Evolutionary conservation across 169 alveolate species (phyloP).

Genomic region (Babesia bigemina): DNA sequence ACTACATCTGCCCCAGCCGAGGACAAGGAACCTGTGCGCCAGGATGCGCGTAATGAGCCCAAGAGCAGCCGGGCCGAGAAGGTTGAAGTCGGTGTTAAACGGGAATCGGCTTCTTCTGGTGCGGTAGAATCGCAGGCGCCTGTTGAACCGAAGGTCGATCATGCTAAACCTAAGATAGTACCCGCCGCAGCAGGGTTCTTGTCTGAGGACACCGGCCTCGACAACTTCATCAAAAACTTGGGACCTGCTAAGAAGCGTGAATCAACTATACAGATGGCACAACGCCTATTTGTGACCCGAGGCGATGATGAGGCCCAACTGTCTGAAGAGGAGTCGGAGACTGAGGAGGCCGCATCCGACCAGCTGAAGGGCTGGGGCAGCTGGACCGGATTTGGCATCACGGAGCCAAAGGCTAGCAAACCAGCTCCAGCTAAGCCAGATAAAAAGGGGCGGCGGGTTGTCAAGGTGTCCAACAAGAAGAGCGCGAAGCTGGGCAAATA

Average conservation of each 20-base stretch:
- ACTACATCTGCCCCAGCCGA: no score
- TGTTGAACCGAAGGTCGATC: no score
- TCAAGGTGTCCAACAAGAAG: constrained; percentile 54
- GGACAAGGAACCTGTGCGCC: background rate
- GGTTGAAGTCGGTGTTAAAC: background rate
- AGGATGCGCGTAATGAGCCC: background rate
- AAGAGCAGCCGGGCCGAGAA: background rate
- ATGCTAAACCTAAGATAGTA: no score
- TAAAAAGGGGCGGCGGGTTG: constrained; percentile 12
- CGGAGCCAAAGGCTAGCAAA: background rate
- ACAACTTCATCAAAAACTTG: constrained; percentile 37
- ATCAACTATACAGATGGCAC: constrained; percentile 27
- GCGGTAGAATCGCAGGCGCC: no score
- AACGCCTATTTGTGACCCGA: constrained; percentile 46
- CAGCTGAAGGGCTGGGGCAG: constrained; percentile 64
- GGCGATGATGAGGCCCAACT: constrained; percentile 57
- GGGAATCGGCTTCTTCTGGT: background rate
- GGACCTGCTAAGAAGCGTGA: constrained; percentile 28
- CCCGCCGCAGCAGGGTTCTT: background rate
- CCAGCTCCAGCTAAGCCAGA: background rate
- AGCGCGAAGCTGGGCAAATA: constrained; percentile 57
- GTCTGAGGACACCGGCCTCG: constrained; percentile 36
- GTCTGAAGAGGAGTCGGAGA: constrained; percentile 45
- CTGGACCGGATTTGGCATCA: constrained; percentile 65
- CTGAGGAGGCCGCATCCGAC: constrained; percentile 4